Percentiles rank a stretch among this genome's conserved stretches.
These are phyloP conservation scores for Boletus rubescentipes DNA, from an alignment of 768 basidiomycete species.

Conservation along the genomic window DNA sequence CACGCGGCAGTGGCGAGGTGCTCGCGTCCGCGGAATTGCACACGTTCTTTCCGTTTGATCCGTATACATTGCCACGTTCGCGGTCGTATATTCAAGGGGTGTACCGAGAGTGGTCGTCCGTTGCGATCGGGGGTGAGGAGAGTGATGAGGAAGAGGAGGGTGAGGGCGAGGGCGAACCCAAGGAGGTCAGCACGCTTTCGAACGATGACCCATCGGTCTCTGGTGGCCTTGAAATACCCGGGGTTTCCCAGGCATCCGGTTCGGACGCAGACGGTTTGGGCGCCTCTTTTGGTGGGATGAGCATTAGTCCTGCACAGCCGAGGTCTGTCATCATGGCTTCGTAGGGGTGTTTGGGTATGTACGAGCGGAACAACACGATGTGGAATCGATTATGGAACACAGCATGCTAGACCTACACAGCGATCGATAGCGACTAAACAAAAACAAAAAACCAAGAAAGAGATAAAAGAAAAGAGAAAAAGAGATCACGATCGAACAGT, in stretches of 20 bases:
- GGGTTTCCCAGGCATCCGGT: constrained; percentile 17
- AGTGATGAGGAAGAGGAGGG: constrained; percentile 63
- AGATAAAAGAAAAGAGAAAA: background rate
- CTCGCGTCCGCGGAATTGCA: constrained; percentile 70
- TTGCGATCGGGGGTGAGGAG: constrained; percentile 67
- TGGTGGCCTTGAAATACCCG: constrained; percentile 24
- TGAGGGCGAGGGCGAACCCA: constrained; percentile 36
- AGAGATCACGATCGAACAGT: constrained; percentile 21
- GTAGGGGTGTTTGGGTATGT: background rate
- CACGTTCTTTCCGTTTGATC: constrained; percentile 98
- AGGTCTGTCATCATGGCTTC: constrained; percentile 14
- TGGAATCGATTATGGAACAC: background rate
- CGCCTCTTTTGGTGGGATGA: constrained; percentile 75
- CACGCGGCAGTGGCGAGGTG: constrained; percentile 31
- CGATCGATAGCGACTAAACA: background rate
- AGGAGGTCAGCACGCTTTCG: background rate
- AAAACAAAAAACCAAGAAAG: background rate
- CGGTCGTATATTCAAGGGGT: constrained; percentile 73
- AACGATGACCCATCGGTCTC: background rate
- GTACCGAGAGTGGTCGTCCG: constrained; percentile 88
- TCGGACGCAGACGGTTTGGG: constrained; percentile 55
- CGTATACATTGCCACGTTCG: constrained; percentile 86
- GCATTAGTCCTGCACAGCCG: constrained; percentile 67
- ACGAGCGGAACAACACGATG: background rate
- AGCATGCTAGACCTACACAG: background rate